These are phyloP conservation scores for Sextonia rubra DNA, from an alignment of 164 flowering plant species.

Conservation along the genomic window DNA sequence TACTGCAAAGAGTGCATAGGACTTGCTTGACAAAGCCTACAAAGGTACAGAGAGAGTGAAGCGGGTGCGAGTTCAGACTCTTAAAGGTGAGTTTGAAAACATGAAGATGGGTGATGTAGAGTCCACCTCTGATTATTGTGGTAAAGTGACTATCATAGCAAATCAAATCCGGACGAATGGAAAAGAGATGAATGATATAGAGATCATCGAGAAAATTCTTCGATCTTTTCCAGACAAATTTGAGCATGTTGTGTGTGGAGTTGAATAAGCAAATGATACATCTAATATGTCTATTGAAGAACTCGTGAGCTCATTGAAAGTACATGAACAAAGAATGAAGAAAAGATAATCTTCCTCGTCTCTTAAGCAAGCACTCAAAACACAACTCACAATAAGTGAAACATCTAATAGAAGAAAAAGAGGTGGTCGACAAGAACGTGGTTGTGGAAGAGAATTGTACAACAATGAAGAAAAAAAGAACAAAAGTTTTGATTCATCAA, in stretches of 20 bases:
- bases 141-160: not conserved
- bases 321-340: not conserved
- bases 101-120: not conserved
- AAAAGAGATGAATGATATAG: not conserved
- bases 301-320: not conserved
- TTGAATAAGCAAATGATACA: not conserved
- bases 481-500: not conserved
- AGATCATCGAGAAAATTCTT: not conserved
- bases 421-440: not conserved
- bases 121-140: not conserved
- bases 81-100: not conserved
- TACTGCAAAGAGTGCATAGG: not conserved
- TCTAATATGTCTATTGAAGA: not conserved
- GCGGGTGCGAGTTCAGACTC: not conserved
- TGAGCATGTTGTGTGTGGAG: not conserved
- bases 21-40: not conserved
- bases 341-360: not conserved
- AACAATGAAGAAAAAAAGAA: not conserved
- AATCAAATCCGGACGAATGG: too few species aligned
- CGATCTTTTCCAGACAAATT: not conserved
- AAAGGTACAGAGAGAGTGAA: not conserved
- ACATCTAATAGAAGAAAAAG: not conserved
- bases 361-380: too few species aligned
- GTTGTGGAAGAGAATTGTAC: not conserved
- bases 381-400: not conserved